A percentile compares a stretch with the other conserved stretches of the same genome.
These are phyloP conservation scores for Paecilomyces fulvus DNA, from an alignment of 2,329 filamentous ascomycete genomes.

Conservation along the genomic window DNA sequence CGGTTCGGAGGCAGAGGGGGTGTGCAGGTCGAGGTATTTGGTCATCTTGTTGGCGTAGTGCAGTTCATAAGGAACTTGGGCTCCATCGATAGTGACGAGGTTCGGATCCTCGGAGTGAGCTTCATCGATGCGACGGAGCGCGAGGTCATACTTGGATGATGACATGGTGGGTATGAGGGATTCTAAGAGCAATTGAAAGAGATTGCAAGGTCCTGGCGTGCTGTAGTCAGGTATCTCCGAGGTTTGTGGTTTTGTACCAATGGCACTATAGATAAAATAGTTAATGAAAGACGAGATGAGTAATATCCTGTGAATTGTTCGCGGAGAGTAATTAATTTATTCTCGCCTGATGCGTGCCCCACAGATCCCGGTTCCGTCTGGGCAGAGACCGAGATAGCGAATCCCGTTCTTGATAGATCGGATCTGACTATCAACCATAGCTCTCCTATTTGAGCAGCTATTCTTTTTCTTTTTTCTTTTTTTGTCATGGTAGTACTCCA, in stretches of 20 bases:
- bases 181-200: background rate
- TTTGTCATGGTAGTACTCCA: too few relatives aligned
- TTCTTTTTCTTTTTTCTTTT: too few relatives aligned
- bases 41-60: conserved; percentile 78
- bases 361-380: background rate
- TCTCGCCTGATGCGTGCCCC: background rate
- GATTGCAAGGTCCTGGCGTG: too few relatives aligned
- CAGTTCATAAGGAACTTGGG: conserved; percentile 62
- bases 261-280: background rate
- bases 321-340: background rate
- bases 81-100: conserved; percentile 38
- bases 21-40: conserved; percentile 55
- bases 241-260: background rate
- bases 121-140: conserved; percentile 62
- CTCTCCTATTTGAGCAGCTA: too few relatives aligned
- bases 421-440: background rate
- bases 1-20: conserved; percentile 54
- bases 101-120: conserved; percentile 63
- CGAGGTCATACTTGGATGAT: conserved; percentile 34
- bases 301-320: background rate
- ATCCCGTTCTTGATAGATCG: background rate
- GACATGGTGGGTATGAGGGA: background rate
- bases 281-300: background rate
- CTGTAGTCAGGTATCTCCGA: background rate
- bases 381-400: background rate